These are phyloP conservation scores for Fusarium compactum DNA, from an alignment of 2,329 filamentous ascomycete genomes.

Conservation along the genomic window DNA sequence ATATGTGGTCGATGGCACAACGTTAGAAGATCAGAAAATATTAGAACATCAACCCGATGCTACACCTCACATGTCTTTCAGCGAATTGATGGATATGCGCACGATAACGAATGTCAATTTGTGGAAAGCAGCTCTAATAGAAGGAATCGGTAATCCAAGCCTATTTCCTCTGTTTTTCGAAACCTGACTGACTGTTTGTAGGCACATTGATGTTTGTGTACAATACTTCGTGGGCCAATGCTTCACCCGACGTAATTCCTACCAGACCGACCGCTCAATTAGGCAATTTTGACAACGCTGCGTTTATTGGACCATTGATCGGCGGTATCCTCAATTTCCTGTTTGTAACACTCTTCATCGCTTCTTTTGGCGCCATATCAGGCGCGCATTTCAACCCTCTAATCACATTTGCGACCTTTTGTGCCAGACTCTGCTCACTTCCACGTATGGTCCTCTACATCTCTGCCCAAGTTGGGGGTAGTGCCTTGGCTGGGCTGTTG, in stretches of 20 bases:
- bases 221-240: constrained; percentile 36
- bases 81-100: constrained; percentile 51
- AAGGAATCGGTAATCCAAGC: constrained; percentile 48
- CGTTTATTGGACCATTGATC: constrained; percentile 48
- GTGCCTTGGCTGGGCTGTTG: constrained; percentile 48
- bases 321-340: constrained; percentile 50
- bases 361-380: constrained; percentile 60
- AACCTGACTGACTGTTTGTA: fast-evolving
- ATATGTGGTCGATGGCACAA: not conserved
- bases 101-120: constrained; percentile 51
- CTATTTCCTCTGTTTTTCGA: fast-evolving
- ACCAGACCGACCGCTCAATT: constrained; percentile 23
- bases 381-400: constrained; percentile 67
- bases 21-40: constrained; percentile 19
- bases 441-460: constrained; percentile 64
- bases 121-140: constrained; percentile 57
- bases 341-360: constrained; percentile 62
- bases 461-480: constrained; percentile 60
- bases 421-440: constrained; percentile 62
- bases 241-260: constrained; percentile 28
- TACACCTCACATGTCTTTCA: constrained; percentile 54
- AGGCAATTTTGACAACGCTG: constrained; percentile 43
- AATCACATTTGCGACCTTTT: constrained; percentile 66
- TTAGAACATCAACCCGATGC: constrained; percentile 55
- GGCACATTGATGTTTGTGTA: constrained; percentile 42